phyloP scores from a whole-genome alignment of 805 yeast genomes.

The Yarrowia phangngaensis region DNA sequence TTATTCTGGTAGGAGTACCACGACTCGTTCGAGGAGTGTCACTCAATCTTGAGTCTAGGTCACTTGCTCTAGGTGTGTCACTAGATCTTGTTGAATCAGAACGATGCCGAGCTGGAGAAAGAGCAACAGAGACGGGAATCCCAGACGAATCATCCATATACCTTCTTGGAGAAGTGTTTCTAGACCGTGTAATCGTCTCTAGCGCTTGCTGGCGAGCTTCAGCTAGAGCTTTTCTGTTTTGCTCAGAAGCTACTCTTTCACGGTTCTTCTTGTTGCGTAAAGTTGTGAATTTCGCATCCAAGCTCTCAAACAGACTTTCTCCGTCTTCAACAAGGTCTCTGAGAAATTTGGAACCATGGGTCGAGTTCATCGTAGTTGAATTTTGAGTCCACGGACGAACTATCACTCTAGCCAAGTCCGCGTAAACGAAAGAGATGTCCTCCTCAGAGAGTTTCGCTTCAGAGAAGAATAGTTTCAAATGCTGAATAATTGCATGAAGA shows the following conservation, averaged over 20 bases:
- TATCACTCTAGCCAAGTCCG: slow-evolving; percentile 8
- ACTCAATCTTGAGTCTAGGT: background rate
- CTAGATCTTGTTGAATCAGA: slow-evolving; percentile 9
- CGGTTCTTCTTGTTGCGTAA: slow-evolving; percentile 28
- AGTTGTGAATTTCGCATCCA: slow-evolving; percentile 26
- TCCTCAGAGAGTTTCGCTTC: slow-evolving; percentile 12
- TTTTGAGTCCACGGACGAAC: slow-evolving; percentile 38
- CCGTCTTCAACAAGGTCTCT: slow-evolving; percentile 33
- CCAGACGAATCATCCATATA: slow-evolving; percentile 21
- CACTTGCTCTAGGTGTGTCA: slow-evolving; percentile 11
- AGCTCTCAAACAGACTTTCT: slow-evolving; percentile 31
- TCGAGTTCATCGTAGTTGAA: slow-evolving; percentile 34
- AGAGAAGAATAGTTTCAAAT: slow-evolving; percentile 27
- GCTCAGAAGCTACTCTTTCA: slow-evolving; percentile 31
- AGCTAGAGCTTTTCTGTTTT: slow-evolving; percentile 31
- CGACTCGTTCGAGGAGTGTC: slow-evolving; percentile 17
- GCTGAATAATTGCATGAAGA: slow-evolving; percentile 31
- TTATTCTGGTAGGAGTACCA: no score
- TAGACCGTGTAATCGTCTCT: slow-evolving; percentile 24
- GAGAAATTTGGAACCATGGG: slow-evolving; percentile 35
- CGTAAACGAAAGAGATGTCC: slow-evolving; percentile 5
- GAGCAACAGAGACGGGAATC: slow-evolving; percentile 18
- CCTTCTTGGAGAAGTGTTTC: slow-evolving; percentile 23
- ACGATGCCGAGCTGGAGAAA: slow-evolving; percentile 19
- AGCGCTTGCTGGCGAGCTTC: slow-evolving; percentile 33